Percentiles rank a stretch among this genome's conserved stretches.
phyloP scores from a whole-genome alignment of 805 yeast genomes.

The Teunomyces tritomae region DNA sequence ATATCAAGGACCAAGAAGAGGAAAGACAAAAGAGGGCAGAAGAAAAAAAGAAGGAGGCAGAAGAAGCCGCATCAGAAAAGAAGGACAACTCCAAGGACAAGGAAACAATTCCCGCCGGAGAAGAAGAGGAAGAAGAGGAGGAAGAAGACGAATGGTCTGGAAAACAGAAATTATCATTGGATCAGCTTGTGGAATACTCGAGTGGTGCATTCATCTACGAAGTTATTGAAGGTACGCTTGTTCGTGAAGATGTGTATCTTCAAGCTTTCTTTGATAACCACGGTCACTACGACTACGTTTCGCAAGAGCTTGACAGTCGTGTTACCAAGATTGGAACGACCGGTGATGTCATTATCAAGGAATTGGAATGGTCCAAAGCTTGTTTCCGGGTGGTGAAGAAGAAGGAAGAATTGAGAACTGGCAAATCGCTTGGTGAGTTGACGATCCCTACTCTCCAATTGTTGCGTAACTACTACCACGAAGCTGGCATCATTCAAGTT shows the following conservation, averaged over 20 bases:
- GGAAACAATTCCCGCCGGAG: conserved; percentile 23
- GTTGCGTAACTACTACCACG: conserved; percentile 60
- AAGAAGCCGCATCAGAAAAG: conserved; percentile 16
- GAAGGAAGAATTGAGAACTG: conserved; percentile 50
- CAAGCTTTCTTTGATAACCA: conserved; percentile 77
- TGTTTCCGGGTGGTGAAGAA: conserved; percentile 62
- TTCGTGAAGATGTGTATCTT: conserved; percentile 57
- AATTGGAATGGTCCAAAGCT: conserved; percentile 69
- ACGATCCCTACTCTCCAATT: conserved; percentile 66
- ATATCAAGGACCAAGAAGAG: conserved; percentile 53
- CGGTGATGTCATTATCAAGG: conserved; percentile 75
- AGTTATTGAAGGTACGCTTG: conserved; percentile 55
- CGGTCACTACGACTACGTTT: conserved; percentile 60
- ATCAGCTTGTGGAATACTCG: conserved; percentile 54
- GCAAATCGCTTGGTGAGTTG: conserved; percentile 58
- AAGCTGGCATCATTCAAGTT: conserved; percentile 57
- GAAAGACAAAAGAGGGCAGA: conserved; percentile 17
- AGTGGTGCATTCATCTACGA: conserved; percentile 78
- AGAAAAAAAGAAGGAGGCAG: conserved; percentile 34
- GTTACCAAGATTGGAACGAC: conserved; percentile 38
- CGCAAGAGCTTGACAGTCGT: conserved; percentile 52
- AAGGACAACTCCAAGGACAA: conserved; percentile 27
- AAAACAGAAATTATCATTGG: conserved; percentile 51
- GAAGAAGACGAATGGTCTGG: conserved; percentile 19
- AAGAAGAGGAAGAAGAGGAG: conserved; percentile 32